Conservation (phyloP, 1,284 basidiomycete species). For the Ustilago curta region DNA sequence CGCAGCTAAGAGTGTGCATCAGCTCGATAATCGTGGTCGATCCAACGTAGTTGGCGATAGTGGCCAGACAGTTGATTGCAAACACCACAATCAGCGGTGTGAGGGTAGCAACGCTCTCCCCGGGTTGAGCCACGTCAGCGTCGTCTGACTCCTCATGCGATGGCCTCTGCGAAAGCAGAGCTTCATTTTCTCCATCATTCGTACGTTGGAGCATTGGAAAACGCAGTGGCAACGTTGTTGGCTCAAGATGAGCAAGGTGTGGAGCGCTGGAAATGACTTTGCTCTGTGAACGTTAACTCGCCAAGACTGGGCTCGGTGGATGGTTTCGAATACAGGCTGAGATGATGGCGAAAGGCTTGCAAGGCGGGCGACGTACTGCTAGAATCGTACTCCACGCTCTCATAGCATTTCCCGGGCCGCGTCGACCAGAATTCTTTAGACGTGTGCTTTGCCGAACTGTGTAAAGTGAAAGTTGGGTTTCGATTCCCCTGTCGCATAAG, state of each 20-base stretch:
- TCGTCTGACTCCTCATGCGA: slow-evolving; percentile 5
- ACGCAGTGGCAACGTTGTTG: slow-evolving; percentile 5
- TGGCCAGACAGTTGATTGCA: slow-evolving; percentile 1
- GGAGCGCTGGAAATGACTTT: slow-evolving; percentile 5
- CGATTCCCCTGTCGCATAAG: slow-evolving; percentile 2
- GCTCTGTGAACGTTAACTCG: slow-evolving; percentile 2
- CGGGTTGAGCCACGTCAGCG: slow-evolving; percentile 2
- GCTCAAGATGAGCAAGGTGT: slow-evolving; percentile 4
- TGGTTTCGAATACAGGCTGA: slow-evolving; percentile 5
- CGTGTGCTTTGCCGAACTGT: slow-evolving; percentile 6
- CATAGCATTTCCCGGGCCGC: slow-evolving; percentile 2
- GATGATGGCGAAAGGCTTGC: neutral
- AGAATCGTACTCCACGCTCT: slow-evolving; percentile 6
- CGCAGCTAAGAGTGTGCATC: slow-evolving; percentile 5
- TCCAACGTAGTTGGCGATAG: slow-evolving; percentile 5
- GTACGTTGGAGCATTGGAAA: slow-evolving; percentile 3
- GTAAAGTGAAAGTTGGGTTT: neutral
- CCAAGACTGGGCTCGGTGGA: slow-evolving; percentile 5
- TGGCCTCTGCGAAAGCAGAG: slow-evolving; percentile 5
- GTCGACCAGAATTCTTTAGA: slow-evolving; percentile 1
- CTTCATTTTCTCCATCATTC: slow-evolving; percentile 4
- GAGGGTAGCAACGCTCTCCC: slow-evolving; percentile 6
- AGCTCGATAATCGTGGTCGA: slow-evolving; percentile 4
- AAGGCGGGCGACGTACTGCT: slow-evolving; percentile 5
- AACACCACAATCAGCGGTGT: slow-evolving; percentile 7